These are phyloP conservation scores for Suillus ampliporus DNA, from an alignment of 768 basidiomycete species.

Conservation along the genomic window DNA sequence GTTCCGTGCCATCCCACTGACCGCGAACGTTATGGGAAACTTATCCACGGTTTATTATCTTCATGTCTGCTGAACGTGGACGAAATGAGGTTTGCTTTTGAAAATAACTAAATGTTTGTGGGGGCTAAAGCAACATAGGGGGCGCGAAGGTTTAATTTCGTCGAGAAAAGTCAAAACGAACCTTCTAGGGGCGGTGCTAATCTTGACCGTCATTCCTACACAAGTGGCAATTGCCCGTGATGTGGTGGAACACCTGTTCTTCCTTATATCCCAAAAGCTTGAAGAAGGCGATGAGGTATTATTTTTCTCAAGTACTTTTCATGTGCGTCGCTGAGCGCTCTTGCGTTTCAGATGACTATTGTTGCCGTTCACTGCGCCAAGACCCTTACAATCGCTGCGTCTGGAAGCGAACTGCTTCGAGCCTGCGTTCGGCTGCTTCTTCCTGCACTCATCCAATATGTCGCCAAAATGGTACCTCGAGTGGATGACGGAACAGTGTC, in stretches of 20 bases:
- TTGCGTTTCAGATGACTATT: conserved; percentile 61
- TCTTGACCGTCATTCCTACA: conserved; percentile 79
- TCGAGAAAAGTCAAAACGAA: conserved; percentile 90
- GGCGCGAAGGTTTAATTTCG: conserved; percentile 77
- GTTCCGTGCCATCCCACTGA: conserved; percentile 47
- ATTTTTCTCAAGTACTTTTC: conserved; percentile 17
- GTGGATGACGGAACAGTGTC: conserved; percentile 61
- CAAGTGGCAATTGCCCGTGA: conserved; percentile 70
- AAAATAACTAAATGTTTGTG: background rate
- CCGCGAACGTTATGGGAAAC: conserved; percentile 57
- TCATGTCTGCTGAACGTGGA: conserved; percentile 87
- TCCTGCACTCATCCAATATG: conserved; percentile 81
- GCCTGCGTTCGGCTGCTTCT: conserved; percentile 75
- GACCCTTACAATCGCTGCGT: conserved; percentile 77
- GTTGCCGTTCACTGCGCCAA: conserved; percentile 91
- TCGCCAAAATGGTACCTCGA: conserved; percentile 69
- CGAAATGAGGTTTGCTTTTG: conserved; percentile 77
- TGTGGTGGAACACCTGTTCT: conserved; percentile 84
- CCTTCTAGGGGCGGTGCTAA: conserved; percentile 81
- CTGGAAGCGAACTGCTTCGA: conserved; percentile 69
- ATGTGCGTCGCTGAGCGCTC: conserved; percentile 7
- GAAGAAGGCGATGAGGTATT: conserved; percentile 69
- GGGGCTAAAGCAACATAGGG: conserved; percentile 50
- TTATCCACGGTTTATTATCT: conserved; percentile 84
- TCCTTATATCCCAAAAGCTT: conserved; percentile 82